Evolutionary conservation across 2,329 filamentous ascomycete genomes (phyloP), one percentile per base, ranked within the genome.

Genomic region (Monosporascus sp.): DNA sequence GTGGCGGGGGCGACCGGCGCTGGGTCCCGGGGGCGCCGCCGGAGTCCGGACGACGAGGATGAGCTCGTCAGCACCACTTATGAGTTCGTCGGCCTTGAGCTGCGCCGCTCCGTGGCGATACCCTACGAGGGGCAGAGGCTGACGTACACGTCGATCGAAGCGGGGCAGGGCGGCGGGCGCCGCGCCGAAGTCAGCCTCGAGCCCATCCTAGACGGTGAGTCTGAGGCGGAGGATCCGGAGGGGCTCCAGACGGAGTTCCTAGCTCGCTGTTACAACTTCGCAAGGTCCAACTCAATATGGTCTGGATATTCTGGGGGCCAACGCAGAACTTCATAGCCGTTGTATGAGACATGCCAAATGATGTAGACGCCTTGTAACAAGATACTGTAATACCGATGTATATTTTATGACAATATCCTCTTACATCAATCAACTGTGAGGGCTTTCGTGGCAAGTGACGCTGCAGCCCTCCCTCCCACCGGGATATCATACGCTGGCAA

Each of bases 71-170:
- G 28, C 54, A 72, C 60, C 52, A 55, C 60, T 14, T 77, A 77
- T 66, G 56, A 72, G 17, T 81, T 82, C 63, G 70, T 72, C 48
- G 78, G 79, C 7, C 69, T 81, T 2, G 79, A 84, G 60, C 69
- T 83, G 40, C 78, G 76, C 46, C 77, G 78, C 53, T 66, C 70
- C 24, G 65, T 77, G 47, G 68, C 75, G 9, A 66, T 74, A 40
- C 63, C 71, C 2, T 77, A 74, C 64, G 56, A 68, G 7, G 72
- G 70, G 44, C 74, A 78, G 65, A 74, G 64, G 11, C 66, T 84
- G 8, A 72, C 70, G 7, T 82, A 82, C 70, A 78, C 72, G 20
- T 76, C 72, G 60, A 72, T 82, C 56, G 76, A 82, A 55, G 78
- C 72, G 5, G 79, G 79, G 0, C 71, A 72, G 49, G 75, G 78